These are phyloP conservation scores for Amaranthus hypochondriacus DNA, from an alignment of 148 eudicot genomes.

Conservation along the genomic window DNA sequence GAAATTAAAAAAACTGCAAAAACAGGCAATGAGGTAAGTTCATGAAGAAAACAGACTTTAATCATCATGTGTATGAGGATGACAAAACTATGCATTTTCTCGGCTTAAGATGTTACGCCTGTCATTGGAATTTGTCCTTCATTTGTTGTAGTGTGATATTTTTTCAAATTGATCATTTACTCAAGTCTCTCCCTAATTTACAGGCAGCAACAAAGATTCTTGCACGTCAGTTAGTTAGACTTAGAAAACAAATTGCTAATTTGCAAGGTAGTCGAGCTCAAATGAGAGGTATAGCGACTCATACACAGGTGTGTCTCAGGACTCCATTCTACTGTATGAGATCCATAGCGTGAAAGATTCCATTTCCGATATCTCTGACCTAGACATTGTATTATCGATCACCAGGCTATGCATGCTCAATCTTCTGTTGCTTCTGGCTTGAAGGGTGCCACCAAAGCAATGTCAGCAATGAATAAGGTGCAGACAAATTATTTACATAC, in stretches of 20 bases:
- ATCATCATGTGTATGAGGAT: background rate
- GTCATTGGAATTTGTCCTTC: background rate
- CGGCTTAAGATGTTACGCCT: background rate
- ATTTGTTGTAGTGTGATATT: background rate
- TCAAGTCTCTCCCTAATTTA: constrained; percentile 16
- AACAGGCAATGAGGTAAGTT: constrained; percentile 85
- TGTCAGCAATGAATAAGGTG: constrained; percentile 95
- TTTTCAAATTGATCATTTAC: background rate
- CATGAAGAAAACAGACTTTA: background rate
- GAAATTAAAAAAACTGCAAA: constrained; percentile 99
- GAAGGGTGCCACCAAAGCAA: constrained; percentile 91
- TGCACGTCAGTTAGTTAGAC: constrained; percentile 87
- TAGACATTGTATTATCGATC: constrained; percentile 2
- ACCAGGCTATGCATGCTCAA: constrained; percentile 92
- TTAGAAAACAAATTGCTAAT: constrained; percentile 81
- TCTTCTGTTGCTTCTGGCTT: constrained; percentile 88
- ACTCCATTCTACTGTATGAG: constrained; percentile 10
- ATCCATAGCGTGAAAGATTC: constrained; percentile 7
- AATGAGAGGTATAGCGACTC: constrained; percentile 94
- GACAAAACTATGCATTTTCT: background rate
- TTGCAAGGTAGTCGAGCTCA: constrained; percentile 95
- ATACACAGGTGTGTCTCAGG: constrained; percentile 66
- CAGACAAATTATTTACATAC: constrained; percentile 8
- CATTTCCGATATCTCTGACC: constrained; percentile 1
- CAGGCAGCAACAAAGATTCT: constrained; percentile 94